A percentile compares a stretch with the other conserved stretches of the same genome.
These are phyloP conservation scores for Myrica gale DNA, from an alignment of 306 rosid species.

Conservation along the genomic window DNA sequence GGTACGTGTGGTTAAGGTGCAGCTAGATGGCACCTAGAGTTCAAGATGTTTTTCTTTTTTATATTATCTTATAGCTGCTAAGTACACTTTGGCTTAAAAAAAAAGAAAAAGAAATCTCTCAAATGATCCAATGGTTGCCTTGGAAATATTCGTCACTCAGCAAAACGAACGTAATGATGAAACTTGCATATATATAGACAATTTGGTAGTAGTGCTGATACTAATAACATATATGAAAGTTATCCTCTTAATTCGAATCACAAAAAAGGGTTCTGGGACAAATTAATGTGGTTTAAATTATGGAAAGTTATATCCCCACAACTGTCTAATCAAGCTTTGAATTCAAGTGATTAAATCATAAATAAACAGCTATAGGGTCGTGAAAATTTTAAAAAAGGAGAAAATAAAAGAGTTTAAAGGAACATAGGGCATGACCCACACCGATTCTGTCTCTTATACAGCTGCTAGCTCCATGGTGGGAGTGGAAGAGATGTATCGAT, in stretches of 20 bases:
- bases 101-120: constrained; percentile 4
- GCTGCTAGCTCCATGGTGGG: constrained; percentile 28
- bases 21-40: neutral
- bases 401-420: constrained; percentile 8
- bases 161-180: constrained; percentile 25
- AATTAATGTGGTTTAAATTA: constrained; percentile 39
- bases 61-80: neutral
- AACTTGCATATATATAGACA: constrained; percentile 8
- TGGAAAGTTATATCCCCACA: constrained; percentile 43
- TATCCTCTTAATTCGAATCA: constrained; percentile 36
- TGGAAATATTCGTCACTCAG: constrained; percentile 16
- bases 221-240: neutral
- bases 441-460: constrained; percentile 41
- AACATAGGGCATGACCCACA: constrained; percentile 49
- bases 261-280: constrained; percentile 26
- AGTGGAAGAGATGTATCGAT: constrained; percentile 39
- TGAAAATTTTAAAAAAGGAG: neutral
- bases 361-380: constrained; percentile 9
- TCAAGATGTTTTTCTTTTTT: constrained; percentile 9
- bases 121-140: constrained; percentile 20
- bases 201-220: constrained; percentile 24
- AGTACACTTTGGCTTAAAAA: neutral
- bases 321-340: constrained; percentile 53
- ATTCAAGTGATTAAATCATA: constrained; percentile 6
- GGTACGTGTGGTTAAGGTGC: constrained; percentile 20